Evolutionary conservation across 1,284 basidiomycete species (phyloP).

Genomic region (Ceratobasidium sp.): DNA sequence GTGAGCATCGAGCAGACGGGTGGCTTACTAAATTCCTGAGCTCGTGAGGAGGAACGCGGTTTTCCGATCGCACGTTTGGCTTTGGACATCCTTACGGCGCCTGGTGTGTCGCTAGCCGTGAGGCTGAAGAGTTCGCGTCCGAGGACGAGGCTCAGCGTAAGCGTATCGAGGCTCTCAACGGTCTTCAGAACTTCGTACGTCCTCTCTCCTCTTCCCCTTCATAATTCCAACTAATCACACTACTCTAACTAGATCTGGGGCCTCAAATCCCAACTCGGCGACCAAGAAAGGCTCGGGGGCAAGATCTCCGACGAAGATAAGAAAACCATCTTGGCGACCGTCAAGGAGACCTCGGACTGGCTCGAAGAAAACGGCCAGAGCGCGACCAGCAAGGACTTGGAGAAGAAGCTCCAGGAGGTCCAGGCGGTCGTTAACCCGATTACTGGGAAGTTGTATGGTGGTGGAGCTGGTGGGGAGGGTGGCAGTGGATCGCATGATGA

Average conservation of each 20-base stretch:
- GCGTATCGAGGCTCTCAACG: conserved; percentile 89
- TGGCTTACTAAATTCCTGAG: conserved; percentile 12
- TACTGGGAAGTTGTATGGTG: conserved; percentile 82
- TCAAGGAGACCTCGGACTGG: conserved; percentile 95
- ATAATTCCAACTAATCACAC: background rate
- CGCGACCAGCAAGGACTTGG: conserved; percentile 88
- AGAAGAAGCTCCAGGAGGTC: conserved; percentile 88
- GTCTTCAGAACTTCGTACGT: conserved; percentile 76
- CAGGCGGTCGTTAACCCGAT: conserved; percentile 81
- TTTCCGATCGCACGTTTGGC: conserved; percentile 16
- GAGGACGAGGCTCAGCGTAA: conserved; percentile 91
- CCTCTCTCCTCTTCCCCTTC: background rate
- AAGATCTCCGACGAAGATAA: conserved; percentile 91
- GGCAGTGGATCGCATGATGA: conserved; percentile 34
- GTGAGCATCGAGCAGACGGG: background rate
- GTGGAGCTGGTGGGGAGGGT: background rate
- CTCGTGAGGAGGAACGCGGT: background rate
- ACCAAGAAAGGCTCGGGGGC: conserved; percentile 91
- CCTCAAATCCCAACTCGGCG: conserved; percentile 87
- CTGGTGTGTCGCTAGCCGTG: conserved; percentile 58
- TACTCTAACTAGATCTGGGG: conserved; percentile 68
- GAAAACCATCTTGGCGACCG: conserved; percentile 82
- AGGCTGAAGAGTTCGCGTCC: conserved; percentile 91
- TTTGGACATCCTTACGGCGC: conserved; percentile 21
- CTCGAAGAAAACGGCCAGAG: conserved; percentile 84